Percentiles rank a stretch among this genome's conserved stretches.
Evolutionary conservation across 225 moss, liverwort and hornwort genomes (phyloP).

Genomic region (Asterella californica): DNA sequence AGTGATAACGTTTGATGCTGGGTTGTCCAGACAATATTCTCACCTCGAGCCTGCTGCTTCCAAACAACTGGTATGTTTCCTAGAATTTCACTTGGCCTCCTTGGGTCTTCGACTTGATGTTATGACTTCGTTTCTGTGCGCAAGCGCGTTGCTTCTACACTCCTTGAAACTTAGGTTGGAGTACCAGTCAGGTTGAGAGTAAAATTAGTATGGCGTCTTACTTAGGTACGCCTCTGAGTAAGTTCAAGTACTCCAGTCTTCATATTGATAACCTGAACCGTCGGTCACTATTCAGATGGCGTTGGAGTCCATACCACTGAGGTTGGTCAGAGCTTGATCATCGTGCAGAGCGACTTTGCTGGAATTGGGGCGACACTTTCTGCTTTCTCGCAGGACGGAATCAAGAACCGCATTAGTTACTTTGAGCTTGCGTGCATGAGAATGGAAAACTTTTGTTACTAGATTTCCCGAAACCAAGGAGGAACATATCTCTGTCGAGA

Average conservation of each 20-base stretch:
- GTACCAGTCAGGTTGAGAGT: not conserved
- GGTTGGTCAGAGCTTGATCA: constrained; percentile 32
- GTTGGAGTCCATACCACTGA: constrained; percentile 32
- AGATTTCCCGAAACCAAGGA: too few relatives aligned
- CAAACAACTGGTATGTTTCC: constrained; percentile 58
- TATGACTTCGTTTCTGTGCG: not conserved
- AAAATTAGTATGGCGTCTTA: not conserved
- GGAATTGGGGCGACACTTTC: too few relatives aligned
- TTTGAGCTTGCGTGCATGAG: too few relatives aligned
- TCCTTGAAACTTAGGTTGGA: not conserved
- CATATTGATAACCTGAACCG: not conserved
- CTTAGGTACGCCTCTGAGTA: not conserved
- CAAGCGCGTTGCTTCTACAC: too few relatives aligned
- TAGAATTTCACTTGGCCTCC: not conserved
- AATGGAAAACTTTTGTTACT: too few relatives aligned
- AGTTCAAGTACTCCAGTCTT: not conserved
- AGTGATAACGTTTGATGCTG: constrained; percentile 72
- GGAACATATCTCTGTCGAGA: too few relatives aligned
- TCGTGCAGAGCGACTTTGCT: too few relatives aligned
- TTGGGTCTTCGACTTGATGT: not conserved
- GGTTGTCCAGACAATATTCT: constrained; percentile 52
- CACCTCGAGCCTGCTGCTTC: constrained; percentile 57
- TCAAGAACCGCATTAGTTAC: too few relatives aligned
- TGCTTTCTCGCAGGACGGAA: too few relatives aligned
- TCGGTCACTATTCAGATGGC: constrained; percentile 19